Percentiles rank a stretch among this genome's conserved stretches.
These are phyloP conservation scores for Blakeslea trispora DNA, from an alignment of 371 early-diverging fungal species.

Conservation along the genomic window DNA sequence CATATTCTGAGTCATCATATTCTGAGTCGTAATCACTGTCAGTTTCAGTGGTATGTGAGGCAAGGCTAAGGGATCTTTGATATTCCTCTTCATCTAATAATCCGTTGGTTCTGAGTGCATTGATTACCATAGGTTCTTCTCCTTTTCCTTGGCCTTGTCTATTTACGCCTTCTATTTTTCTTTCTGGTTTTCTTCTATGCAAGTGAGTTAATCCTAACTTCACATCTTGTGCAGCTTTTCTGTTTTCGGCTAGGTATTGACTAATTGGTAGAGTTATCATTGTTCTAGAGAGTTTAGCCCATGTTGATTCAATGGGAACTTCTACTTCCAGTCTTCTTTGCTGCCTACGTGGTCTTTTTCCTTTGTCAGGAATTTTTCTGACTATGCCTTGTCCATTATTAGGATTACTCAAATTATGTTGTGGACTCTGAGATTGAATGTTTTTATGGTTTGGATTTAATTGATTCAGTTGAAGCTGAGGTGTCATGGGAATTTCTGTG, in stretches of 20 bases:
- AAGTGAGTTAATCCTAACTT: conserved; percentile 5
- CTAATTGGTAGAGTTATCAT: not conserved
- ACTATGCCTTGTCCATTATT: not conserved
- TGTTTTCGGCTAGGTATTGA: conserved; percentile 6
- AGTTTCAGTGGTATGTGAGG: not conserved
- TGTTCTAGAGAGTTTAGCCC: conserved; percentile 7
- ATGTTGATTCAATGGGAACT: not conserved
- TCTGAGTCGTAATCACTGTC: not conserved
- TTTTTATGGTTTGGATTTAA: not conserved
- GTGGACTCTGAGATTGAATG: not conserved
- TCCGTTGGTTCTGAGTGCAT: not conserved
- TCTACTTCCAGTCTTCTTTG: not conserved
- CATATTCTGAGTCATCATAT: not conserved
- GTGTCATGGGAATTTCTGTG: not conserved
- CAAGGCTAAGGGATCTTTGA: not conserved
- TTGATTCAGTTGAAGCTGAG: not conserved
- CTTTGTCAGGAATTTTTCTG: not conserved
- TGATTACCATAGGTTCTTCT: not conserved
- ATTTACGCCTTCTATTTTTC: not conserved
- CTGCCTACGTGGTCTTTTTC: not conserved
- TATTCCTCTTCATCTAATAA: conserved; percentile 1
- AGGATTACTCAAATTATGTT: not conserved
- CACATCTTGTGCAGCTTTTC: conserved; percentile 1
- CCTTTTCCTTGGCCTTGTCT: not conserved
- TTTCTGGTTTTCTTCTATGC: not conserved